A percentile compares a stretch with the other conserved stretches of the same genome.
Evolutionary conservation across 106 monocot genomes (phyloP).

Genomic region (Gastrodia elata): DNA sequence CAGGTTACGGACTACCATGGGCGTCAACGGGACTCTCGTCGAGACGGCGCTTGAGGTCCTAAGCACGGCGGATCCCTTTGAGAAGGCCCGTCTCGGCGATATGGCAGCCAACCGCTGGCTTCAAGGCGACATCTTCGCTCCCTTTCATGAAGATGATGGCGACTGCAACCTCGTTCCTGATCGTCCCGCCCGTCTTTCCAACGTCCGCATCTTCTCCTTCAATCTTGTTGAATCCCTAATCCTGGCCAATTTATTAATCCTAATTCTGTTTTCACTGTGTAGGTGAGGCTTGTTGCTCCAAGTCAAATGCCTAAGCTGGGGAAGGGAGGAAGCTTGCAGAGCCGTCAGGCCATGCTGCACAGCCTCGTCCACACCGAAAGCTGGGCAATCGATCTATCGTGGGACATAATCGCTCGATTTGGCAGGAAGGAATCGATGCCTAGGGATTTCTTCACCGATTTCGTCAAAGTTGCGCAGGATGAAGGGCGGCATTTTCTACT

Average conservation of each 20-base stretch:
- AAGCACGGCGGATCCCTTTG: slow-evolving; percentile 46
- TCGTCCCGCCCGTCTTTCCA: slow-evolving; percentile 49
- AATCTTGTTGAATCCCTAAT: background rate
- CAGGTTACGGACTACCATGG: background rate
- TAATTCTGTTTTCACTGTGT: background rate
- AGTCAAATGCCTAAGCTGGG: slow-evolving; percentile 71
- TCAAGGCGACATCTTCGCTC: slow-evolving; percentile 33
- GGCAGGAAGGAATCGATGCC: slow-evolving; percentile 57
- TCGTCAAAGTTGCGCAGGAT: slow-evolving; percentile 65
- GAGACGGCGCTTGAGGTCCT: slow-evolving; percentile 59
- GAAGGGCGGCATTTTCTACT: slow-evolving; percentile 72
- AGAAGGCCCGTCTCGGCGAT: slow-evolving; percentile 67
- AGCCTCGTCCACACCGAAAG: slow-evolving; percentile 95
- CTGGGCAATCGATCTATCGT: slow-evolving; percentile 94
- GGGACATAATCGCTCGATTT: slow-evolving; percentile 88
- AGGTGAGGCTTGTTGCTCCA: slow-evolving; percentile 59
- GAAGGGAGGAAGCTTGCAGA: slow-evolving; percentile 72
- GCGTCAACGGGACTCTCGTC: slow-evolving; percentile 32
- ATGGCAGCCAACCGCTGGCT: slow-evolving; percentile 42
- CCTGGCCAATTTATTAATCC: background rate
- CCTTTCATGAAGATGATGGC: slow-evolving; percentile 14
- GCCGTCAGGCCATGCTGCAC: slow-evolving; percentile 78
- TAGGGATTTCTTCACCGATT: slow-evolving; percentile 70
- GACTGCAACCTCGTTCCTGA: slow-evolving; percentile 20
- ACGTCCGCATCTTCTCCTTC: slow-evolving; percentile 1